Evolutionary conservation across 441 rosid species (phyloP).

Genomic region (Macaranga tanarius): DNA sequence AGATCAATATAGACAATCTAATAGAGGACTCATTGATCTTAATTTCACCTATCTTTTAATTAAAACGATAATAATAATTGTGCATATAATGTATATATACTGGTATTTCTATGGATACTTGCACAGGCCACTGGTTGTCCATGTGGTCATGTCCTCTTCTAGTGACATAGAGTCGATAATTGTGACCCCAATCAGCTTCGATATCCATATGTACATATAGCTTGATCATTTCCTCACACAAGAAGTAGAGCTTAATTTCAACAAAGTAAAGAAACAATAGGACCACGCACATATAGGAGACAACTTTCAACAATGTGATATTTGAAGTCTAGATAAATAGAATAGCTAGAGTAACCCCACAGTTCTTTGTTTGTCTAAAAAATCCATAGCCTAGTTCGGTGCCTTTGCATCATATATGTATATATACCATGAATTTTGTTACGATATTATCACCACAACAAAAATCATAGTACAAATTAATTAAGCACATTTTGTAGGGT

Average conservation of each 20-base stretch:
- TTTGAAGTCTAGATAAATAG: too few species aligned
- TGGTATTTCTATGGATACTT: neutral
- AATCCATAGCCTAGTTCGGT: too few species aligned
- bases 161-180: neutral
- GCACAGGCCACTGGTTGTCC: neutral
- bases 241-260: neutral
- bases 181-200: conserved; percentile 3
- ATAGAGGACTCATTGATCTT: too few species aligned
- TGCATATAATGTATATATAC: neutral
- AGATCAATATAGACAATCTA: too few species aligned
- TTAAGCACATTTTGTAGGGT: too few species aligned
- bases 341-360: too few species aligned
- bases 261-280: neutral
- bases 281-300: neutral
- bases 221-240: neutral
- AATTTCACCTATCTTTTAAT: too few species aligned
- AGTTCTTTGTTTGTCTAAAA: too few species aligned
- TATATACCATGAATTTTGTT: too few species aligned
- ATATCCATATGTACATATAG: neutral
- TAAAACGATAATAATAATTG: neutral
- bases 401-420: too few species aligned
- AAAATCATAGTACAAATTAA: too few species aligned
- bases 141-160: conserved; percentile 10
- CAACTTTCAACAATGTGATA: neutral
- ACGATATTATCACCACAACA: too few species aligned